Conservation (phyloP, 2,329 filamentous ascomycete species). For the Penicillium sp. region DNA sequence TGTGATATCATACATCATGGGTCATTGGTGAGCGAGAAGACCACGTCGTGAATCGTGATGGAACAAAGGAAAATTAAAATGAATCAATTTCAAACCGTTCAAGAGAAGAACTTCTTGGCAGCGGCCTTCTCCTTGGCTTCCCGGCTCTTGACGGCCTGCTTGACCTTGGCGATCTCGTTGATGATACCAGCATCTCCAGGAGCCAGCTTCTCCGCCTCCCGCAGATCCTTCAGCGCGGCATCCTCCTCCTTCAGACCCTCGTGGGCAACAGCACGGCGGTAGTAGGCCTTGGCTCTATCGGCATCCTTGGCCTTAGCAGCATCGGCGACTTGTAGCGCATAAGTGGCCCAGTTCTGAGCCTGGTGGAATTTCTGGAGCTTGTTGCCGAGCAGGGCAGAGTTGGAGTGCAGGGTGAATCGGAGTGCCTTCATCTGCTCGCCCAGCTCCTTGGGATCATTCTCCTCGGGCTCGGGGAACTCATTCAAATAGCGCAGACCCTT, state of each 20-base stretch:
- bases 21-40: constrained; percentile 9
- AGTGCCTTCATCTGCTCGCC: constrained; percentile 67
- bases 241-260: constrained; percentile 82
- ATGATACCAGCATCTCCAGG: constrained; percentile 72
- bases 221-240: constrained; percentile 69
- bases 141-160: constrained; percentile 69
- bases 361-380: constrained; percentile 74
- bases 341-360: constrained; percentile 65
- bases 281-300: constrained; percentile 87
- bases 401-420: constrained; percentile 83
- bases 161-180: constrained; percentile 73
- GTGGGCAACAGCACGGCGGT: constrained; percentile 74
- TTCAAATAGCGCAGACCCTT: constrained; percentile 88
- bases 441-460: constrained; percentile 68
- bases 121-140: constrained; percentile 87
- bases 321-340: constrained; percentile 65
- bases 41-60: constrained; percentile 30
- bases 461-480: constrained; percentile 69
- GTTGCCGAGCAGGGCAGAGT: constrained; percentile 79
- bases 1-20: constrained; percentile 29
- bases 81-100: constrained; percentile 18
- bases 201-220: constrained; percentile 70
- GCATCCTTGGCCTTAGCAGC: constrained; percentile 62
- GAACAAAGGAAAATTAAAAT: constrained; percentile 3
- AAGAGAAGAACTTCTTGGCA: constrained; percentile 86